Evolutionary conservation across 2,329 filamentous ascomycete genomes (phyloP), one percentile per base, ranked within the genome.

Genomic region (Neopestalotiopsis sp.): DNA sequence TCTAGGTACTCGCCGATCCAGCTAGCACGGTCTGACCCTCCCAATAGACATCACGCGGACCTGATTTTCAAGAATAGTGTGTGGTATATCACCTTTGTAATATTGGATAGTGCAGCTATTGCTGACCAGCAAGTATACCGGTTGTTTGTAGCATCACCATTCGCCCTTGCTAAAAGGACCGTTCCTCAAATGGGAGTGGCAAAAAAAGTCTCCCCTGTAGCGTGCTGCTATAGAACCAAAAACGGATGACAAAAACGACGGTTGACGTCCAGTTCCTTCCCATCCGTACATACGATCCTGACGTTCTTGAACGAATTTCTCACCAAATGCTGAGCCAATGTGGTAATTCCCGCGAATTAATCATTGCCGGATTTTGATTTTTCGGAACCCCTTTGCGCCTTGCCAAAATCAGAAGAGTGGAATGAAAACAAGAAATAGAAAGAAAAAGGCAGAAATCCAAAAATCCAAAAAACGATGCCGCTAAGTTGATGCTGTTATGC

Each of bases 401-500:
- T 62, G 59, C 59, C 59, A 40, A 61, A 61, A 62, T 38, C 45
- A 17, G n/a, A 52, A 52, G 6, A 52, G 45, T 52, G 17, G n/a
- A 7, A 24, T 52, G 17, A 17, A 28, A 28, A 28, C 24, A 28
- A 52, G 20, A 52, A 20, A 10, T 4, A 52, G n/a, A 52, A 49
- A 14, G 17, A 49, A 52, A 52, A 9, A 17, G 45, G 34, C 34
- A 38, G 10, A 10, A 38, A 38, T 7, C 34, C 34, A 38, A 38
- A 10, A 10, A 38, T 28, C 24, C 24, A 38, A 52, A 52, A 52
- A 17, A 52, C 4, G n/a, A 62, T 62, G 59, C 59, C 59, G 59
- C 59, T 62, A 40, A 62, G 34, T 34, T n/a, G 17, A 38, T 62
- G 59, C 32, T 40, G 59, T 38, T 34, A 62, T 38, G n/a, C 59